Evolutionary conservation across 805 yeast genomes (phyloP), one percentile per base, ranked within the genome.

Genomic region (Pichia thaimueangensis): DNA sequence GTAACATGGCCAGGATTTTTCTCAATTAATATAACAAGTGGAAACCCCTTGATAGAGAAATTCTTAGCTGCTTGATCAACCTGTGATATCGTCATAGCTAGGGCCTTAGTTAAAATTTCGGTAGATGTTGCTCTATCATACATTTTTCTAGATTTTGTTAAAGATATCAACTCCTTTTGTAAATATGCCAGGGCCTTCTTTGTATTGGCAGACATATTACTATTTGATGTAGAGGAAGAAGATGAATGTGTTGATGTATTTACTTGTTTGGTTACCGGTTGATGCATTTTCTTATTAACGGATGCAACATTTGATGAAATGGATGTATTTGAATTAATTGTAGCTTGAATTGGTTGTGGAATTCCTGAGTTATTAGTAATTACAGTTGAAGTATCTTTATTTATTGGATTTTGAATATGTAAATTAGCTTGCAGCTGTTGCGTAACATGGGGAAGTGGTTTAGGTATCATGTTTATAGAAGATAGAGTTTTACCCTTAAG

Each of bases 41-140:
- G 89, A 53, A 84, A 83, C 17, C 87, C 86, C 1, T 80, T 78
- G 45, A 85, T 80, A 15, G 93, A 89, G 29, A 83, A 86, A 52
- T 80, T 80, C 53, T 88, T 86, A 0, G 95, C 95, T 7, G 89
- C 89, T 51, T 81, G 89, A 45, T 84, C 82, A 9, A 85, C 91
- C 59, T 85, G 93, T 10, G 94, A 91, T 48, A 89, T 87, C 0
- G 96, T 91, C 68, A 89, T 84, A 3, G 96, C 96, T 51, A 89
- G 70, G 1, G 96, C 96, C 53, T 85, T 88, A 8, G 96, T 89
- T 52, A 89, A 69, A 42, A 88, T 78, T 45, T 80, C 85, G 0
- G 96, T 85, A 39, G 91, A 86, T 6, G 87, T 78, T 21, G 83
- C 88, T 30, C 86, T 85, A 45, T 83, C 86, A 46, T 81, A 76